Evolutionary conservation across 345 rosid genomes (phyloP).

Genomic region (Moringa oleifera): DNA sequence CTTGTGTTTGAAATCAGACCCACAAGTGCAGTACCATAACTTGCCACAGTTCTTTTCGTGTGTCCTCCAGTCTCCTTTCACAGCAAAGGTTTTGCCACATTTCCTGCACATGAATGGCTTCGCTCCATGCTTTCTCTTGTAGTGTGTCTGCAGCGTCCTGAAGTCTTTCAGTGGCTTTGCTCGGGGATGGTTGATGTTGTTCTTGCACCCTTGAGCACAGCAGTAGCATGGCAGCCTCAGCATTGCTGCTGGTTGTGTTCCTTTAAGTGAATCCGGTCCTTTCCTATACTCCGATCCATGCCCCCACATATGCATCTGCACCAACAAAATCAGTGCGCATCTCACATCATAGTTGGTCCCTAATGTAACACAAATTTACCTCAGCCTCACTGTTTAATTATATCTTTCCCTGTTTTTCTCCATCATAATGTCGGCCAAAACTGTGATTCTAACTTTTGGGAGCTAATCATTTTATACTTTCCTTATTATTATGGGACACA

Average conservation of each 20-base stretch:
- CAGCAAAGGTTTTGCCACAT: constrained; percentile 81
- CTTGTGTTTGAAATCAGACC: constrained; percentile 98
- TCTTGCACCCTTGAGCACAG: constrained; percentile 73
- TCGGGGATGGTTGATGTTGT: constrained; percentile 78
- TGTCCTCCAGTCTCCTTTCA: constrained; percentile 98
- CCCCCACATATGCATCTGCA: constrained; percentile 91
- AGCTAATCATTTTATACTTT: too few relatives aligned
- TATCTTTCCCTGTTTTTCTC: too few relatives aligned
- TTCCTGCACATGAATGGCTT: constrained; percentile 79
- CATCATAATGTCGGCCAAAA: too few relatives aligned
- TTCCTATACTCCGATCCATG: constrained; percentile 77
- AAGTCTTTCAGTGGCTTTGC: constrained; percentile 79
- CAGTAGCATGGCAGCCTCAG: constrained; percentile 76
- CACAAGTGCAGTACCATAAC: constrained; percentile 94
- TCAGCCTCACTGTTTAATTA: too few relatives aligned
- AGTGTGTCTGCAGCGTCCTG: constrained; percentile 75
- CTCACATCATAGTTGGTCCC: too few relatives aligned
- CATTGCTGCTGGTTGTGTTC: constrained; percentile 81
- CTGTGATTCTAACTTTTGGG: too few relatives aligned
- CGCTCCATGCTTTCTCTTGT: constrained; percentile 69
- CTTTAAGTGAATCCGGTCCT: constrained; percentile 69
- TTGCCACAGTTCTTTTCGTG: constrained; percentile 99
- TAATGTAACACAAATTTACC: too few relatives aligned
- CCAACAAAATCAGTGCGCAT: background rate
- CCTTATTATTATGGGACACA: too few relatives aligned